Percentiles rank a stretch among this genome's conserved stretches.
Evolutionary conservation across 73 alveolate genomes (phyloP).

Genomic region (Stentor coeruleus): DNA sequence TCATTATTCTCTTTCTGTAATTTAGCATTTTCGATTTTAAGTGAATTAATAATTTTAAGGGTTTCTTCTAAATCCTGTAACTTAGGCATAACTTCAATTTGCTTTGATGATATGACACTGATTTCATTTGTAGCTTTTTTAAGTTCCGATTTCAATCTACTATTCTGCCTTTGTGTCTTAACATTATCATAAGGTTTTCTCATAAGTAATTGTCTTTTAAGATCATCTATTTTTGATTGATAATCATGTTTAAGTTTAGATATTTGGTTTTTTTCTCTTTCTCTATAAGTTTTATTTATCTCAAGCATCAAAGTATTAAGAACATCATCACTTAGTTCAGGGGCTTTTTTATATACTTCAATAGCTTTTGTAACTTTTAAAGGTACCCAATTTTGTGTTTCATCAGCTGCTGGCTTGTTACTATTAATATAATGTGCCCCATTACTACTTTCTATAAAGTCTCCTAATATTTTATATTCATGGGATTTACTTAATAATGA

Average conservation of each 20-base stretch:
- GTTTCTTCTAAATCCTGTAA: not conserved
- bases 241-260: not conserved
- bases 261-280: not conserved
- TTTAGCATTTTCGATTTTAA: not conserved
- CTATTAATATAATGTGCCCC: not conserved
- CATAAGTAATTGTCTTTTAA: conserved; percentile 3
- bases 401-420: not conserved
- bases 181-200: conserved; percentile 13
- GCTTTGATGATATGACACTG: not conserved
- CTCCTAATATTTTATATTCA: not conserved
- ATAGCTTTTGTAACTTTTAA: not conserved
- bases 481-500: not conserved
- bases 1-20: not conserved
- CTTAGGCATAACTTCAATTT: not conserved
- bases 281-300: conserved; percentile 1
- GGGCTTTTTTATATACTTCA: conserved; percentile 8
- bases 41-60: not conserved
- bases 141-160: not conserved
- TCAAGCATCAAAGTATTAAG: not conserved
- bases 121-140: not conserved
- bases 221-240: not conserved
- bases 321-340: conserved; percentile 8
- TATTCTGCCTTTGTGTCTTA: not conserved
- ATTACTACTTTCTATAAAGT: not conserved
- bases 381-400: conserved; percentile 5